Evolutionary conservation across 1,284 basidiomycete genomes (phyloP), one percentile per base, ranked within the genome.

Genomic region (Naganishia sp.): DNA sequence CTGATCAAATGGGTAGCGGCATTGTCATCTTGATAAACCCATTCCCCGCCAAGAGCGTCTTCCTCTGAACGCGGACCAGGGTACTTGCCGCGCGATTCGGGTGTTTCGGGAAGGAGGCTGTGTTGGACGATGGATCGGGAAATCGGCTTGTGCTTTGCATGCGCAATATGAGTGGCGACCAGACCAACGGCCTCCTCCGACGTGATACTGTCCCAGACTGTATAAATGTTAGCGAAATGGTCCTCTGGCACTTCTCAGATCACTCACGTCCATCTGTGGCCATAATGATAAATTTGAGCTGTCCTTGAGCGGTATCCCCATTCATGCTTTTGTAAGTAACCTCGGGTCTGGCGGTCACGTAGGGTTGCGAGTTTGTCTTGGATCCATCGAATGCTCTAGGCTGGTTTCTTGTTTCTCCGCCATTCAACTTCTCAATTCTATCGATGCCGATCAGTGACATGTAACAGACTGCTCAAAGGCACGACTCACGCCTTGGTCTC

Each of bases 171-270:
- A 1, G 90, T 90, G 4, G 88, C 92, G 21, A 95, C 89, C 25
- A 99, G 87, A 18, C 89, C 85, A 56, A 96, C 93, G 7, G 94
- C 92, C 73, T 99, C 94, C 75, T 94, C 88, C n/a, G 94, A 96
- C 68, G 90, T 89, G 64, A 99, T 84, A 71, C 90, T 84, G 79
- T 99, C 96, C 92, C 94, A 98, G 58, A 98, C 79, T 80, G 64
- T 6, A 15, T 5, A 23, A 4, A 35, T 21, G 6, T 17, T 51
- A 17, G 42, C 35, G 18, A 35, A 18, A 39, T 7, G 52, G 6
- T 1, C 15, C 13, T 39, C 25, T n/a, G 11, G 3, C 6, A 17
- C 6, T 4, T 10, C 13, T 3, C 23, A 41, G 7, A 21, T 21
- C 23, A 78, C 79, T 78, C 73, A 77, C 82, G 84, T 17, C 94